Conservation (phyloP, 2,329 filamentous ascomycete species). For the Xylariales sp. region DNA sequence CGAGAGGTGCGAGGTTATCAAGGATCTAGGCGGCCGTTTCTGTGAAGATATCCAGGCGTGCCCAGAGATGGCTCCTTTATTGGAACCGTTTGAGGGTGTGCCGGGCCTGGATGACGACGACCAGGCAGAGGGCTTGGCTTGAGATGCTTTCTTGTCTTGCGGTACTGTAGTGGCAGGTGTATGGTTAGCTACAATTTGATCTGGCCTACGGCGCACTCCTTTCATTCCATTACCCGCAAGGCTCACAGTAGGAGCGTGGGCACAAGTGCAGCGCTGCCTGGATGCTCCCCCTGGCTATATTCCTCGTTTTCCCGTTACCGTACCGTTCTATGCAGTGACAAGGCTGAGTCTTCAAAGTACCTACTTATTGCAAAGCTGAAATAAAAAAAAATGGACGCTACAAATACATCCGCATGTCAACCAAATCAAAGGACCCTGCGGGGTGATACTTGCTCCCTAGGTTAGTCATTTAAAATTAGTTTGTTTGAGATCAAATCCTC, state of each 20-base stretch:
- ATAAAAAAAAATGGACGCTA: constrained; percentile 7
- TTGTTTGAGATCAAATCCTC: constrained; percentile 11
- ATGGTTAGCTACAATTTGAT: constrained; percentile 32
- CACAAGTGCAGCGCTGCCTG: constrained; percentile 12
- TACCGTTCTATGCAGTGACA: constrained; percentile 9
- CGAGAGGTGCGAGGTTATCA: constrained; percentile 37
- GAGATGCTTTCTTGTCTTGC: constrained; percentile 27
- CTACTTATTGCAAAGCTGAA: constrained; percentile 12
- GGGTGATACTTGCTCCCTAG: constrained; percentile 7
- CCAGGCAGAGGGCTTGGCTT: constrained; percentile 26
- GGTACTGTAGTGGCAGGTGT: constrained; percentile 33
- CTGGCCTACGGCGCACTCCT: constrained; percentile 24
- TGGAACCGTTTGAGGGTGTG: constrained; percentile 33
- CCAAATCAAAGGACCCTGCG: constrained; percentile 12
- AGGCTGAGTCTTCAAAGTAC: constrained; percentile 10
- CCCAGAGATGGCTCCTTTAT: constrained; percentile 39
- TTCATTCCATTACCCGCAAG: constrained; percentile 15
- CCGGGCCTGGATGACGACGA: constrained; percentile 31
- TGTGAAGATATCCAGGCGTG: constrained; percentile 37
- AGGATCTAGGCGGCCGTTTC: constrained; percentile 37
- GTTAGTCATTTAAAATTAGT: constrained; percentile 9
- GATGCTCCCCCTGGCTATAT: constrained; percentile 15
- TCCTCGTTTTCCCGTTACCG: constrained; percentile 11
- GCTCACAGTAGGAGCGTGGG: constrained; percentile 14
- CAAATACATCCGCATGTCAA: constrained; percentile 13